Base-by-base conservation (phyloP, 1,284 basidiomycete genomes). In the Apiotrichum gracile region DNA sequence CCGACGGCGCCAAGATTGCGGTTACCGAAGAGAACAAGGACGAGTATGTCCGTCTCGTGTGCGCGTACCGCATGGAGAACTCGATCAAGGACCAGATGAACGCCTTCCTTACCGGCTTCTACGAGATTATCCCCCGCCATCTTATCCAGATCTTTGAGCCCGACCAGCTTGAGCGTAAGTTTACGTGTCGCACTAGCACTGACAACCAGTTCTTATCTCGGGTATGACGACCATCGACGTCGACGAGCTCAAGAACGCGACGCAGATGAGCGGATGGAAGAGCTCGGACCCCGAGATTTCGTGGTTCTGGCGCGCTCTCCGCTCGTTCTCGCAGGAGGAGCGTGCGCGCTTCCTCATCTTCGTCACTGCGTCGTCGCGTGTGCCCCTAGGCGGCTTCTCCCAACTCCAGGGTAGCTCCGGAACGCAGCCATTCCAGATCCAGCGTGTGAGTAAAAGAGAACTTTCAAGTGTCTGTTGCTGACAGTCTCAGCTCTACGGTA, bases 241-340 rank as follows among this genome's bases (percentile, higher is more conserved):
- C 4, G 94, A 98, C 70, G 94, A 97, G 74, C 96, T 94, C 87
- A 86, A 92, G 61, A 90, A 91, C 43, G 89, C 93, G 24, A 69
- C 68, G 10, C 68, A 72, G 63, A 59, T 77, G 42, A 67, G 67
- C 57, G 72, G 73, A 31, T 78, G 72, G 69, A 72, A 75, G 53
- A 38, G 70, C n/a, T 72, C 72, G 14, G 94, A 98, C 74, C 88
- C 93, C 3, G 91, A 94, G 66, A 89, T 98, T 56, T 86, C 91
- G 31, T 98, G 94, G 93, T 97, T 92, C 87, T 99, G 96, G 96
- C 84, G 96, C 62, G 93, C 94, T 2, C 83, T 98, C 47, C 92
- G 97, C 72, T 93, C 90, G 14, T 97, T 97, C 78, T 93, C 91
- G 64, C 88, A 94, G 48, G 93, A 97, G 65, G 92, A 98, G 75